Conservation (phyloP, 306 rosid genomes). For the Dicorynia guianensis region DNA sequence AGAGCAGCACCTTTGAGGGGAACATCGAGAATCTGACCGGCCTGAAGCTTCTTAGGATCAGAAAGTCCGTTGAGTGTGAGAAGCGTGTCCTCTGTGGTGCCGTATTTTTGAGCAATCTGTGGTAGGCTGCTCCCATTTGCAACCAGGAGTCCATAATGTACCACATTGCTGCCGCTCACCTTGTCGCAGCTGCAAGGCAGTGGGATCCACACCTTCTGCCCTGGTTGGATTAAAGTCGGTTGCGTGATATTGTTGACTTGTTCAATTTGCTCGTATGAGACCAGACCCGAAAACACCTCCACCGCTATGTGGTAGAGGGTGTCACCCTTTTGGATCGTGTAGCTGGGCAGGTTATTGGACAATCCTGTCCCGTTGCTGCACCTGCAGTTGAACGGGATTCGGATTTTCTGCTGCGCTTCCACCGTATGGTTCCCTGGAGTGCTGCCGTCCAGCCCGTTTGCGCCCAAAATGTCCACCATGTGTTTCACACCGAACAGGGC, state of each 20-base stretch:
- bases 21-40: conserved; percentile 72
- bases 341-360: conserved; percentile 51
- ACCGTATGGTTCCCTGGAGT: conserved; percentile 9
- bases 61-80: conserved; percentile 57
- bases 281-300: conserved; percentile 44
- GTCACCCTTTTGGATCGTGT: conserved; percentile 55
- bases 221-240: conserved; percentile 31
- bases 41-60: conserved; percentile 48
- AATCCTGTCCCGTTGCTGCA: conserved; percentile 62
- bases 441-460: conserved; percentile 50
- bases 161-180: conserved; percentile 53
- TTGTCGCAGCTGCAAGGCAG: conserved; percentile 92
- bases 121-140: neutral
- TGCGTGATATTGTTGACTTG: conserved; percentile 37
- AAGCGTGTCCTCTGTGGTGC: conserved; percentile 50
- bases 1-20: conserved; percentile 69
- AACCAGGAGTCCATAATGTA: conserved; percentile 74
- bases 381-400: conserved; percentile 68
- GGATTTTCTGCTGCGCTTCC: conserved; percentile 14
- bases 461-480: conserved; percentile 61
- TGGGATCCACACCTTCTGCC: conserved; percentile 66
- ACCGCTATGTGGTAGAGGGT: conserved; percentile 57
- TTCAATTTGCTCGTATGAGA: conserved; percentile 53
- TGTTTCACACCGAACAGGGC: conserved; percentile 72
- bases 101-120: conserved; percentile 52